Conservation (phyloP, 768 basidiomycete genomes). For the Stropharia rugosoannulata region DNA sequence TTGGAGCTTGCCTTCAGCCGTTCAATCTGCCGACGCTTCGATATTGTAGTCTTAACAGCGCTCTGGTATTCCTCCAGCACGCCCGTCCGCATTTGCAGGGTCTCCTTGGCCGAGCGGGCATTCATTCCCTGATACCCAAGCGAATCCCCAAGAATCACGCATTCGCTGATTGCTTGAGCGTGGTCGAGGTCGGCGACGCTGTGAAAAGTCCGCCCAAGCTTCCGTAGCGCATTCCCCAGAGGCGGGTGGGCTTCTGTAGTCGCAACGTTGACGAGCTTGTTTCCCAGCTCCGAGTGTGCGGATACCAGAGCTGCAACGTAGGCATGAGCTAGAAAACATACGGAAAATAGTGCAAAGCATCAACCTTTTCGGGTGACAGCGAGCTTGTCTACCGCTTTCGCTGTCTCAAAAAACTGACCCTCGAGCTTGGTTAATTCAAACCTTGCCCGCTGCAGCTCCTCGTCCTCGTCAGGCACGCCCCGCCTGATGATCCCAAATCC, state of each 20-base stretch:
- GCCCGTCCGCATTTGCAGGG: constrained; percentile 82
- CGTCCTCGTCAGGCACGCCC: constrained; percentile 90
- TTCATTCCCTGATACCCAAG: constrained; percentile 96
- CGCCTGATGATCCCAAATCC: constrained; percentile 78
- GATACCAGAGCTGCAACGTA: constrained; percentile 61
- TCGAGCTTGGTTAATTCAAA: constrained; percentile 93
- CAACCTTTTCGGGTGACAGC: constrained; percentile 78
- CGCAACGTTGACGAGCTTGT: constrained; percentile 85
- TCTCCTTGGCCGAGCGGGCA: constrained; percentile 95
- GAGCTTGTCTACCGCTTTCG: constrained; percentile 87
- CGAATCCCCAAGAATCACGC: constrained; percentile 93
- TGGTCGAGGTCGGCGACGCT: constrained; percentile 86
- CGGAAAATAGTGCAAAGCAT: constrained; percentile 5
- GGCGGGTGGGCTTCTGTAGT: constrained; percentile 87
- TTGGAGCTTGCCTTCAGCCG: constrained; percentile 82
- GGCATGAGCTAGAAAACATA: constrained; percentile 5
- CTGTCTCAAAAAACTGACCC: constrained; percentile 88
- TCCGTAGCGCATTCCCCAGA: constrained; percentile 79
- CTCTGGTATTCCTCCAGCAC: constrained; percentile 94
- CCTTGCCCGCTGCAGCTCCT: constrained; percentile 85
- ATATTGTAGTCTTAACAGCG: constrained; percentile 91
- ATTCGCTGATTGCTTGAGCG: constrained; percentile 91
- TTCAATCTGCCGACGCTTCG: constrained; percentile 90
- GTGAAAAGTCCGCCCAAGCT: constrained; percentile 86
- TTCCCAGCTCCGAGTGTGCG: constrained; percentile 89